These are phyloP conservation scores for Flaveria bidentis DNA, from an alignment of 129 eudicot species.

Conservation along the genomic window DNA sequence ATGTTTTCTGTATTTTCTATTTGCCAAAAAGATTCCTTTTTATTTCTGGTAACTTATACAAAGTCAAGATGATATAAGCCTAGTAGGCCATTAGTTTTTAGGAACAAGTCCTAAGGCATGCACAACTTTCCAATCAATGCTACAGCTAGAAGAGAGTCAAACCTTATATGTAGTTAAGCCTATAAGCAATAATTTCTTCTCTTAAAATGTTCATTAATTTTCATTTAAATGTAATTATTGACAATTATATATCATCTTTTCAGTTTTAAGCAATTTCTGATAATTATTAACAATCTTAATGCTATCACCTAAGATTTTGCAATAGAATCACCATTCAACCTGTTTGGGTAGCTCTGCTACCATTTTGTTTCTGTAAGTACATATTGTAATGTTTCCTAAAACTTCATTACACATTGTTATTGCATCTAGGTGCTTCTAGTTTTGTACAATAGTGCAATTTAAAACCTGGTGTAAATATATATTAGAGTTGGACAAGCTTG, in stretches of 20 bases:
- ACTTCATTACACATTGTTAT: not conserved
- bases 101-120: not conserved
- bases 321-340: not conserved
- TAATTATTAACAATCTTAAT: not conserved
- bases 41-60: not conserved
- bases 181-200: not conserved
- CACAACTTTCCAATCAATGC: not conserved
- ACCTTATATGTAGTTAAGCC: no score
- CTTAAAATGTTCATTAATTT: not conserved
- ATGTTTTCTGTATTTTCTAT: slow-evolving; percentile 23
- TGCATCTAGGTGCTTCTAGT: not conserved
- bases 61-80: not conserved
- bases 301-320: not conserved
- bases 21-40: not conserved
- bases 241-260: not conserved
- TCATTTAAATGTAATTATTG: not conserved
- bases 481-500: not conserved
- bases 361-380: not conserved
- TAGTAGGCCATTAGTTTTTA: not conserved
- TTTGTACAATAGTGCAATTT: not conserved
- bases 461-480: not conserved
- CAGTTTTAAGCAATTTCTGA: not conserved
- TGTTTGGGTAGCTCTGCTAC: slow-evolving; percentile 1
- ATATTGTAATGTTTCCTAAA: not conserved
- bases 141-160: no score